phyloP scores from a whole-genome alignment of 1,284 basidiomycete genomes.

The Sanghuangporus baumii region DNA sequence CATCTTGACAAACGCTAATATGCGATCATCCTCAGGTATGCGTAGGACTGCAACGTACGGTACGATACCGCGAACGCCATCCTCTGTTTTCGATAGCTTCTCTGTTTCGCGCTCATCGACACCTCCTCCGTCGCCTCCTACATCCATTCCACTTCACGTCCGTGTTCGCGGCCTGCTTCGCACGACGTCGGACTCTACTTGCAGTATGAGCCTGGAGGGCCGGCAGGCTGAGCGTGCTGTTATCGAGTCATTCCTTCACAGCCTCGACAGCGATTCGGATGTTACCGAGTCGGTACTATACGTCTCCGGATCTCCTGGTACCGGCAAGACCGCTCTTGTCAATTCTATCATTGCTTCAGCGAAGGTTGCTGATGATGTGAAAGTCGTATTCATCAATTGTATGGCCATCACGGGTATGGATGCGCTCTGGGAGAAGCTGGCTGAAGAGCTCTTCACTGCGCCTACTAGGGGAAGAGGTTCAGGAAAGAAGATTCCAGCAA shows the following conservation, averaged over 20 bases:
- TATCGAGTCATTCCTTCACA: slow-evolving; percentile 43
- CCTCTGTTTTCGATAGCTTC: slow-evolving; percentile 32
- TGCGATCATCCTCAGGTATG: slow-evolving; percentile 22
- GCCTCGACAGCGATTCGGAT: slow-evolving; percentile 26
- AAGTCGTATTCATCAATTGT: slow-evolving; percentile 63
- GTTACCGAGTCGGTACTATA: slow-evolving; percentile 46
- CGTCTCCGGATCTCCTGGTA: slow-evolving; percentile 75
- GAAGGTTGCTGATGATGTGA: slow-evolving; percentile 34
- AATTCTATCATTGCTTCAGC: slow-evolving; percentile 48
- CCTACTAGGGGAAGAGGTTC: slow-evolving; percentile 27
- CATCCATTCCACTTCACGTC: slow-evolving; percentile 48
- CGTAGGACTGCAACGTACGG: slow-evolving; percentile 42
- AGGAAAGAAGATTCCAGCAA: slow-evolving; percentile 35
- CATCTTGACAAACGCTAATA: neutral
- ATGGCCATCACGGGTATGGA: slow-evolving; percentile 66
- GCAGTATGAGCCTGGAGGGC: slow-evolving; percentile 47
- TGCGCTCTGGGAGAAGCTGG: slow-evolving; percentile 63
- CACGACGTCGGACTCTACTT: slow-evolving; percentile 51
- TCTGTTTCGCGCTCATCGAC: slow-evolving; percentile 40
- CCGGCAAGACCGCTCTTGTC: slow-evolving; percentile 77
- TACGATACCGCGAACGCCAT: slow-evolving; percentile 33
- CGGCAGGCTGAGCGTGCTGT: slow-evolving; percentile 53
- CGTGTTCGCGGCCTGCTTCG: slow-evolving; percentile 66
- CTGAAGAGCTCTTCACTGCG: slow-evolving; percentile 44
- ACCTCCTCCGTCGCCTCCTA: slow-evolving; percentile 56